Conservation (phyloP, 352 stramenopile species). For the Phytopythium boreale region DNA sequence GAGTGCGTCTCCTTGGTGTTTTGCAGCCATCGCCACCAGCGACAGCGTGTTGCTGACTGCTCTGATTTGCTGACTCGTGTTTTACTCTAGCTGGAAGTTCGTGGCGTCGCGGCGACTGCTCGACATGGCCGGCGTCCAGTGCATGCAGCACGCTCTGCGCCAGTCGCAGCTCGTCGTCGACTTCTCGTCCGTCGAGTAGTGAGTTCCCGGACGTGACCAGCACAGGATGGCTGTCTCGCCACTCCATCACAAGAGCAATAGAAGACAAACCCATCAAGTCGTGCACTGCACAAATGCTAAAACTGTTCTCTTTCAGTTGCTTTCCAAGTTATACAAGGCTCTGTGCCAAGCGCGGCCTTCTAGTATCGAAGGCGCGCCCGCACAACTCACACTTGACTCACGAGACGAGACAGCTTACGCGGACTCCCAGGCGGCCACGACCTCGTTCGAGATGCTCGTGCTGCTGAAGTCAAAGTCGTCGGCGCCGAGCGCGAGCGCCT, state of each 20-base stretch:
- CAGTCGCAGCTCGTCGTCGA: slow-evolving; percentile 63
- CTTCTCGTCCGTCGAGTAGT: slow-evolving; percentile 46
- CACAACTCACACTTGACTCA: not conserved
- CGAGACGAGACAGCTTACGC: slow-evolving; percentile 15
- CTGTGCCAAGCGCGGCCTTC: not conserved
- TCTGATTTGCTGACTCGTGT: not conserved
- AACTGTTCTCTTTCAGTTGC: not conserved
- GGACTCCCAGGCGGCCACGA: slow-evolving; percentile 54
- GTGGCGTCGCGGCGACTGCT: slow-evolving; percentile 83
- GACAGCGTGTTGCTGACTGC: not conserved
- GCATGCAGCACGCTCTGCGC: slow-evolving; percentile 57
- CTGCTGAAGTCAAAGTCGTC: slow-evolving; percentile 68
- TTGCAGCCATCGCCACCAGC: not conserved
- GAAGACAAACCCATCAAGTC: not conserved
- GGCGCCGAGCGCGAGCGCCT: slow-evolving; percentile 51
- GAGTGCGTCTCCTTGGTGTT: slow-evolving; percentile 38
- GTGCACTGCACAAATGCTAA: not conserved
- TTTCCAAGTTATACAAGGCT: not conserved
- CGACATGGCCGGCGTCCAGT: slow-evolving; percentile 78
- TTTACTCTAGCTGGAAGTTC: slow-evolving; percentile 73
- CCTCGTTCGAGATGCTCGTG: slow-evolving; percentile 42
- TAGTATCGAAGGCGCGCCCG: not conserved
- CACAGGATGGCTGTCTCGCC: not conserved
- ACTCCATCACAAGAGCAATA: not conserved
- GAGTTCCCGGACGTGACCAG: slow-evolving; percentile 7